Evolutionary conservation across 495 filamentous ascomycete species (phyloP), one percentile per base, ranked within the genome.

Genomic region (Aspergillus funiculosus): DNA sequence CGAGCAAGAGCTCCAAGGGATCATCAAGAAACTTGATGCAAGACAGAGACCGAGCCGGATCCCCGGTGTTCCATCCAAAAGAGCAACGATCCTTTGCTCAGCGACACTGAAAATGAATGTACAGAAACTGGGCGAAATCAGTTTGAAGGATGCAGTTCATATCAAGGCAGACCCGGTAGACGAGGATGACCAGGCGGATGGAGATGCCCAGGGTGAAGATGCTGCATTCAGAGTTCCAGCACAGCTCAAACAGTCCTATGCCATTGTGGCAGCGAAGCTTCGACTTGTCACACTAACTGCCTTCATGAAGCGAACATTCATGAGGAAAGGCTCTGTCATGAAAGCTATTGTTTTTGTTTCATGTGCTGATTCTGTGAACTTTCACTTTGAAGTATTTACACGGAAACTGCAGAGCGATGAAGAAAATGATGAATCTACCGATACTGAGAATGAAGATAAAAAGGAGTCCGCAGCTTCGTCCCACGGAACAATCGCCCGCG

Each of bases 51-150:
- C 64, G 1, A 67, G 68, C 50, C 62, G 63, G 36, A 76, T 65
- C 53, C 70, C 57, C 40, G 79, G 69, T 5, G 68, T 98, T 5
- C 94, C 94, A 0, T 71, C 74, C 19, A 77, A 82, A 48, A 73
- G 92, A 46, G 86, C 86, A 0, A 97, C 90, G 0, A 76, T 95
- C n/a, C 73, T 98, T 6, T 97, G 92, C 61, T 96, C 89, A 5
- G 92, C 92, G 7, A 98, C 92, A 1, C 83, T 98, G 81, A 95
- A 95, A 68, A 87, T 92, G 79, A 89, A 86, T 53, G 92, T 95
- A 0, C 88, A 96, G 59, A 82, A 81, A 43, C 67, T 98, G 9
- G 88, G 89, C 38, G 88, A 95, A 57, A 92, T 95, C 60, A 95
- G 89, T 72, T 69, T 98, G 63, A 89, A 94, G 64, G 86, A 97